Evolutionary conservation across 306 rosid genomes (phyloP).

Genomic region (Dryas drummondii): DNA sequence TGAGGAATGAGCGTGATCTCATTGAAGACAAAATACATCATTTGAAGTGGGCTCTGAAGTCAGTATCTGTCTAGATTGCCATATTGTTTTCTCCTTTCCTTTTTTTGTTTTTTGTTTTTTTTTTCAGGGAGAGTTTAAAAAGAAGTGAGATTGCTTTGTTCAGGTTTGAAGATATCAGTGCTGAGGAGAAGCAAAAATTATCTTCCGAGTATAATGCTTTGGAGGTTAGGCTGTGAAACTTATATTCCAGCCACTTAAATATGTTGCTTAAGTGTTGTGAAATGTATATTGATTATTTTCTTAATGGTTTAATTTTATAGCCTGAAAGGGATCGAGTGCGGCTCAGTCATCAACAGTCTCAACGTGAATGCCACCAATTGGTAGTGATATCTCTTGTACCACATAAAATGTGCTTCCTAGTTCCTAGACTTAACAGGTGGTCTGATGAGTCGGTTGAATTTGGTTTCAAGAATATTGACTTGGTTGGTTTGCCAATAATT

Average conservation of each 20-base stretch:
- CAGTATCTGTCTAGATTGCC: conserved; percentile 33
- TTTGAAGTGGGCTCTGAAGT: conserved; percentile 84
- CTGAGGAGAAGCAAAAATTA: conserved; percentile 42
- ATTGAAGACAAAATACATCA: conserved; percentile 86
- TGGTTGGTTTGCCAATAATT: conserved; percentile 16
- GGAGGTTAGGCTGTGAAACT: conserved; percentile 58
- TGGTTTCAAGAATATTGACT: conserved; percentile 8
- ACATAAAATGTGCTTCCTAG: neutral
- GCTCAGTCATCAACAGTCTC: conserved; percentile 63
- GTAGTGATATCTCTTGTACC: conserved; percentile 38
- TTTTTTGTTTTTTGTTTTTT: neutral
- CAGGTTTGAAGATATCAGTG: conserved; percentile 66
- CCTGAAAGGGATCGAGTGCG: conserved; percentile 59
- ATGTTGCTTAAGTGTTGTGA: neutral
- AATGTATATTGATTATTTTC: conserved; percentile 14
- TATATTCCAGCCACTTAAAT: conserved; percentile 6
- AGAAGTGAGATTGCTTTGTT: conserved; percentile 16
- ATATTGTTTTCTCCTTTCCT: neutral
- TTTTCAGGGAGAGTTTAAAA: neutral
- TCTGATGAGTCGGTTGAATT: neutral
- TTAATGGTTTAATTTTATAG: conserved; percentile 41
- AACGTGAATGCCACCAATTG: conserved; percentile 72
- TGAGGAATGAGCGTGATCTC: conserved; percentile 75
- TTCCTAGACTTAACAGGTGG: neutral
- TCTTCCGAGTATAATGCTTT: conserved; percentile 44